phyloP scores from a whole-genome alignment of 768 basidiomycete genomes.

The Fibroporia radiculosa region DNA sequence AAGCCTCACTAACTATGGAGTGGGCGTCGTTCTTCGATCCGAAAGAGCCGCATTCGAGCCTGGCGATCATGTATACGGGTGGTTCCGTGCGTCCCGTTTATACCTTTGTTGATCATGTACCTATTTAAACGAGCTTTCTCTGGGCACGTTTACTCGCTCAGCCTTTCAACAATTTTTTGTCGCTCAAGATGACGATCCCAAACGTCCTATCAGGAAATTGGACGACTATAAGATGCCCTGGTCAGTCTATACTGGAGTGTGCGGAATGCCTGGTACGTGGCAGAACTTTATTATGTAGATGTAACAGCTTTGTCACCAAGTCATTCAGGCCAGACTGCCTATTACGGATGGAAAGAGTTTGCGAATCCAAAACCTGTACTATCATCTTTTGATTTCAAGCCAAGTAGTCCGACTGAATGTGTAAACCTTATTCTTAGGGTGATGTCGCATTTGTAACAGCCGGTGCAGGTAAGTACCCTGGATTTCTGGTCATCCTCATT shows the following conservation, averaged over 20 bases:
- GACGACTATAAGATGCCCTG: constrained; percentile 42
- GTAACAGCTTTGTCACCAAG: too few species aligned
- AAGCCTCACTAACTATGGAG: constrained; percentile 16
- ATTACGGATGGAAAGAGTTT: constrained; percentile 34
- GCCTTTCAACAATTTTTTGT: constrained; percentile 37
- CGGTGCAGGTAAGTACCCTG: constrained; percentile 29
- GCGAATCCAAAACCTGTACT: constrained; percentile 30
- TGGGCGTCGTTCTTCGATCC: constrained; percentile 21
- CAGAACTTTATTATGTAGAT: too few species aligned
- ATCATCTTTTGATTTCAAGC: too few species aligned
- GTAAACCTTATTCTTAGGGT: too few species aligned
- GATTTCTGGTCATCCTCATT: not conserved
- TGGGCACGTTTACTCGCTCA: constrained; percentile 4
- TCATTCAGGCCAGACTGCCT: constrained; percentile 25
- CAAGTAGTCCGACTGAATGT: too few species aligned
- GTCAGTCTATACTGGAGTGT: constrained; percentile 40
- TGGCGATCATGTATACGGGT: constrained; percentile 19
- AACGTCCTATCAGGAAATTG: constrained; percentile 23
- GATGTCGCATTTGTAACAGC: constrained; percentile 43
- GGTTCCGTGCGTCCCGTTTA: not conserved
- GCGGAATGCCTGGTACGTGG: constrained; percentile 33
- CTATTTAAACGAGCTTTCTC: constrained; percentile 9
- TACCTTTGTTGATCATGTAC: not conserved
- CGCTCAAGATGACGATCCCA: not conserved
- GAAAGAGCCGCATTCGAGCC: constrained; percentile 16